Evolutionary conservation across 2,329 filamentous ascomycete species (phyloP), one percentile per base, ranked within the genome.

Genomic region (Aspergillus calidoustus): DNA sequence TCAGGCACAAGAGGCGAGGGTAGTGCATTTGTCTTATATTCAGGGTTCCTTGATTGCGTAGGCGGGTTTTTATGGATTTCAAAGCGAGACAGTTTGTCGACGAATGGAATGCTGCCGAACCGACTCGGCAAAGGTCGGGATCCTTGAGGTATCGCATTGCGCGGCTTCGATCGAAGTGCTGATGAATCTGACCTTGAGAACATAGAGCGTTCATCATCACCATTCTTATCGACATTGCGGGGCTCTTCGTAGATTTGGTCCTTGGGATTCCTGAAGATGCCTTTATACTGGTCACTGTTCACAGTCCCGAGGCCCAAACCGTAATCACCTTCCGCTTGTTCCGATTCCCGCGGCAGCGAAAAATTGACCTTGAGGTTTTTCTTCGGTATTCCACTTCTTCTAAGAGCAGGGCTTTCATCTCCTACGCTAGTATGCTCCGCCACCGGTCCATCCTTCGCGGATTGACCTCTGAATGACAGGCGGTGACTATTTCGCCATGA

Each of bases 51-150:
- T 50, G 92, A 93, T 72, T 95, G 93, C 22, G 87, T 88, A 0
- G 92, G 92, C 19, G 92, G 88, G 70, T 97, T 96, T 69, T 86
- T 89, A 75, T 96, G 86, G 61, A 96, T 95, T 74, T 97, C 92
- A 59, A 89, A 85, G 23, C 82, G 79, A 9, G 84, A 71, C 34
- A 77, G 75, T 67, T 82, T 82, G 61, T 81, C 74, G 66, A 79
- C 66, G 57, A 81, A 76, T 59, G 81, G 76, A 76, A 72, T 65
- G 75, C 71, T 78, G 80, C 73, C 76, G 62, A 69, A 79, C 46
- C 81, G 72, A 60, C 79, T 77, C 22, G 79, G 77, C 43, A 81
- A 74, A 28, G 75, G 78, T 53, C 79, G 79, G 58, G 71, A 71
- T 50, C 74, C 71, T 71, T 77, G 75, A 76, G 80, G 70, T 59